Percentiles rank a stretch among this genome's conserved stretches.
phyloP scores from a whole-genome alignment of 345 rosid species.

The Murraya paniculata region DNA sequence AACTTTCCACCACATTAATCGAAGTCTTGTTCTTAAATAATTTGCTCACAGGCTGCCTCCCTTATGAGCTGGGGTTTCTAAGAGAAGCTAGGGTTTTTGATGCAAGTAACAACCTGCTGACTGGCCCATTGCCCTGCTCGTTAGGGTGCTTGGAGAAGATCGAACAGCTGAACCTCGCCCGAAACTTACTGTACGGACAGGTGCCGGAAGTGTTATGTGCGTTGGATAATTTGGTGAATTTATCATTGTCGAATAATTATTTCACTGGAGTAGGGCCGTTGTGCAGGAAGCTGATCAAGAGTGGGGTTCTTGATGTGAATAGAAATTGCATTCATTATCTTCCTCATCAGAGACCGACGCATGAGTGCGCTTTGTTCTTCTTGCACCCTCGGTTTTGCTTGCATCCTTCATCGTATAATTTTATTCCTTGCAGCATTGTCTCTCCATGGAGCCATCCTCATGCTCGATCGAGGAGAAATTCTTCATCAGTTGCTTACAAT shows the following conservation, averaged over 20 bases:
- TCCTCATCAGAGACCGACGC: constrained; percentile 35
- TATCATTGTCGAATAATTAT: constrained; percentile 41
- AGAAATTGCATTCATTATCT: constrained; percentile 37
- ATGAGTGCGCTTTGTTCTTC: constrained; percentile 33
- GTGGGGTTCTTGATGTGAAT: constrained; percentile 28
- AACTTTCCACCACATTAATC: constrained; percentile 22
- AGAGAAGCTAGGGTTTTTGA: constrained; percentile 32
- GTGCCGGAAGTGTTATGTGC: constrained; percentile 42
- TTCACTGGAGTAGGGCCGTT: constrained; percentile 33
- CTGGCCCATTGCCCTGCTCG: constrained; percentile 45
- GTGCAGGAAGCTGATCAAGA: constrained; percentile 33
- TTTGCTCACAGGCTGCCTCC: constrained; percentile 35
- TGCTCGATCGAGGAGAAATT: background rate
- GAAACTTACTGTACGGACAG: constrained; percentile 35
- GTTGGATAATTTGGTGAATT: constrained; percentile 21
- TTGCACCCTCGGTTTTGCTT: constrained; percentile 20
- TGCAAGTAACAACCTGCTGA: constrained; percentile 35
- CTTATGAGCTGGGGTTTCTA: constrained; percentile 42
- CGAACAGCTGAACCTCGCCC: constrained; percentile 38
- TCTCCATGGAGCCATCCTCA: background rate
- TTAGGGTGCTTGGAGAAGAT: constrained; percentile 37
- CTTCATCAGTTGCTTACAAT: constrained; percentile 18
- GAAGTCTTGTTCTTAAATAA: constrained; percentile 43
- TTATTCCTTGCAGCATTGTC: constrained; percentile 31
- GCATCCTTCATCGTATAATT: constrained; percentile 9